Percentiles rank a stretch among this genome's conserved stretches.
Conservation (phyloP, 2,329 filamentous ascomycete genomes). For the Penicillium italicum region DNA sequence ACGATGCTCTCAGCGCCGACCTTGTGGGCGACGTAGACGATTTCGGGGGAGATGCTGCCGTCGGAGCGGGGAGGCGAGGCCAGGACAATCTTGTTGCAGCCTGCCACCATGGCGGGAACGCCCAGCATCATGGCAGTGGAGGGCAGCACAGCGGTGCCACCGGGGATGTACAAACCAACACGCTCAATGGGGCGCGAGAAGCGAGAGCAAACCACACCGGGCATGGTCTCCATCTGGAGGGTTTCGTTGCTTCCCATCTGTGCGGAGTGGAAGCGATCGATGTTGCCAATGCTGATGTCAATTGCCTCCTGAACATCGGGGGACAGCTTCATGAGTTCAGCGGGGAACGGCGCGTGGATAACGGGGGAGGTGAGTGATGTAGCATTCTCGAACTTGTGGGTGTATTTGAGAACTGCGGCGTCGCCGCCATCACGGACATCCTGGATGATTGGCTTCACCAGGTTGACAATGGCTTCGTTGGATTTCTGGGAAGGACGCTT, state of each 20-base stretch:
- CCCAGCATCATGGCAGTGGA: slow-evolving; percentile 97
- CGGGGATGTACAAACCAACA: slow-evolving; percentile 94
- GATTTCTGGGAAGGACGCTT: slow-evolving; percentile 91
- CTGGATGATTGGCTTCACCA: slow-evolving; percentile 87
- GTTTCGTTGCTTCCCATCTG: slow-evolving; percentile 75
- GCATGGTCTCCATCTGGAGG: slow-evolving; percentile 92
- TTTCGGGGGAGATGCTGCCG: slow-evolving; percentile 89
- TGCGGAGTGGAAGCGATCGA: slow-evolving; percentile 86
- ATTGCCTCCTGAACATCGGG: slow-evolving; percentile 88
- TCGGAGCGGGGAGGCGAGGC: slow-evolving; percentile 87
- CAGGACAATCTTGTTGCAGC: slow-evolving; percentile 90
- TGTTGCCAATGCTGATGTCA: slow-evolving; percentile 90
- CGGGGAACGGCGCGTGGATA: slow-evolving; percentile 81
- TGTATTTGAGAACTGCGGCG: slow-evolving; percentile 83
- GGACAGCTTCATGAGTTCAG: slow-evolving; percentile 77
- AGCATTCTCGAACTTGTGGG: slow-evolving; percentile 96
- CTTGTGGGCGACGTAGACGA: slow-evolving; percentile 96
- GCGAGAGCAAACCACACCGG: slow-evolving; percentile 88
- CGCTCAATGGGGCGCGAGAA: slow-evolving; percentile 90
- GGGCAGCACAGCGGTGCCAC: slow-evolving; percentile 93
- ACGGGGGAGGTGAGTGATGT: slow-evolving; percentile 87
- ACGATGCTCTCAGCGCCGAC: slow-evolving; percentile 95
- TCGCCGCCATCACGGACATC: slow-evolving; percentile 81
- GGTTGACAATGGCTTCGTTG: slow-evolving; percentile 86
- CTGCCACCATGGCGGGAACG: slow-evolving; percentile 94